These are phyloP conservation scores for Arthroderma uncinatum DNA, from an alignment of 2,329 filamentous ascomycete genomes.

Conservation along the genomic window DNA sequence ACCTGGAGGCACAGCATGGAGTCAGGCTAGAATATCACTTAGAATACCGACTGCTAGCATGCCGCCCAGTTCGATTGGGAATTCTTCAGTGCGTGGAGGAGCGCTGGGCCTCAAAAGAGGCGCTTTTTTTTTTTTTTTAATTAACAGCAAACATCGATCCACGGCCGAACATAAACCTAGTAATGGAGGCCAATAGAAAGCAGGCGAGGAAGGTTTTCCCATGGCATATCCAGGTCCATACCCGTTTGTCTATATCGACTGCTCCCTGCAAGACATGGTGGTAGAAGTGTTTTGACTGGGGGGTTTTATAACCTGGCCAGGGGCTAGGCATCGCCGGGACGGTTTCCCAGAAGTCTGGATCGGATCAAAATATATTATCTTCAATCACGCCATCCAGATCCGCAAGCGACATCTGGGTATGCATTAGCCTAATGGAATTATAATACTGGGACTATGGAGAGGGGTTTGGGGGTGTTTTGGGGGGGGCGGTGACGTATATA, in stretches of 20 bases:
- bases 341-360: slow-evolving; percentile 1
- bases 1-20: background rate
- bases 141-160: background rate
- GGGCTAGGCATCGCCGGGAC: slow-evolving; percentile 1
- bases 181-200: background rate
- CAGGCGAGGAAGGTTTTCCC: background rate
- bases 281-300: background rate
- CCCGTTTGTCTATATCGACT: background rate
- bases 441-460: background rate
- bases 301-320: background rate
- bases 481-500: background rate
- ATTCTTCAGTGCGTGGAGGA: background rate
- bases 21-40: background rate
- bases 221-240: background rate
- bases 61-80: background rate
- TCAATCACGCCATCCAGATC: background rate
- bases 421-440: background rate
- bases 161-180: background rate
- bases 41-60: background rate
- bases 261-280: background rate
- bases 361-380: background rate
- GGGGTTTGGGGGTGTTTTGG: no score
- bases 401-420: background rate
- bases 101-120: background rate
- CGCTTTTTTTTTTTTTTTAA: background rate